phyloP scores from a whole-genome alignment of 345 rosid species.

The Pseudoturritis turrita region DNA sequence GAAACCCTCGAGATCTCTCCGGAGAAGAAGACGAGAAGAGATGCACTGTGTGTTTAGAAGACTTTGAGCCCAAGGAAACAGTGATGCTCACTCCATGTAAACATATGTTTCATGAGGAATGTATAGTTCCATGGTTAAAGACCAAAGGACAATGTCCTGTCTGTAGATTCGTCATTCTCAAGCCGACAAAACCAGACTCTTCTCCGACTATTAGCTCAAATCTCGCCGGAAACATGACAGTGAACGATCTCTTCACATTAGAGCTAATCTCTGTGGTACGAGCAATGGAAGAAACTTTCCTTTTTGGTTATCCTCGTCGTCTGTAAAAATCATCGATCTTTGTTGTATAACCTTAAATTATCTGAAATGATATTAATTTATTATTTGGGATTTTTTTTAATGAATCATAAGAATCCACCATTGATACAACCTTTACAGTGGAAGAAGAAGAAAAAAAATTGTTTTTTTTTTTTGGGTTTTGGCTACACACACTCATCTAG shows the following conservation, averaged over 20 bases:
- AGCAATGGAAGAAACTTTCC: conserved; percentile 45
- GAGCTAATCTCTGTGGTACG: conserved; percentile 41
- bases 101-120: conserved; percentile 86
- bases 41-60: conserved; percentile 78
- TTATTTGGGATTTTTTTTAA: conserved; percentile 3
- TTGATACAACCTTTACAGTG: conserved; percentile 27
- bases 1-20: not conserved
- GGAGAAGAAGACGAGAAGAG: conserved; percentile 51
- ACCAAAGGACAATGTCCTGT: conserved; percentile 68
- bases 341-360: not conserved
- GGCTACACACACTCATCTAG: conserved; percentile 31
- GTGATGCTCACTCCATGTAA: conserved; percentile 75
- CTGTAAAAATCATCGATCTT: not conserved
- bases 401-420: conserved; percentile 27
- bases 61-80: conserved; percentile 57
- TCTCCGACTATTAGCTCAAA: not conserved
- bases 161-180: conserved; percentile 50
- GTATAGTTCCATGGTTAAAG: conserved; percentile 74
- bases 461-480: not conserved
- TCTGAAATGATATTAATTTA: conserved; percentile 10
- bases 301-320: conserved; percentile 19
- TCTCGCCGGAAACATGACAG: not conserved
- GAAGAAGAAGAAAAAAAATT: not conserved
- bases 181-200: conserved; percentile 10
- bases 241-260: conserved; percentile 21